Evolutionary conservation across 192 early-diverging fungal species (phyloP), one percentile per base, ranked within the genome.

Genomic region (Haplosporangium gracile): DNA sequence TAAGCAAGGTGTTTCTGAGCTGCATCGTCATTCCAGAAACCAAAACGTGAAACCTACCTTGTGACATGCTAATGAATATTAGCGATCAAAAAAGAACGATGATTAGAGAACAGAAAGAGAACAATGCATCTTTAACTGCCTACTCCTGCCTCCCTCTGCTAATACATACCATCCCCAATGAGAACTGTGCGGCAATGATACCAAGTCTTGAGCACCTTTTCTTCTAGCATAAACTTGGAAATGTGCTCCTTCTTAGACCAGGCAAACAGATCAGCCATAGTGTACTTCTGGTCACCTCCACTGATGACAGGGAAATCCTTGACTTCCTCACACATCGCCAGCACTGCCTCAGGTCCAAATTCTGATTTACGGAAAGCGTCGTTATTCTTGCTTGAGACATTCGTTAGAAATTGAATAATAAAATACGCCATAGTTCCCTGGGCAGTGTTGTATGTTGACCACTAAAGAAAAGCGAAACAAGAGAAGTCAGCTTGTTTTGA

Each of bases 171-270:
- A 76, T 84, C 77, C 0, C 82, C 82, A 16, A 84, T 29, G 3
- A 84, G 74, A 10, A 77, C 76, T 1, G 72, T 78, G 0, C 82
- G 76, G 8, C 72, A 76, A 69, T 43, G 18, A 29, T 84, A 69
- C 82, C 82, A 84, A 13, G 82, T 84, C 2, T 70, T 40, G 70
- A 84, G 78, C n/a, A 84, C 77, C 68, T 84, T 79, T 24, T 84
- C 82, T 10, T 84, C 82, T 13, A 76, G 29, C 77, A 71, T 75
- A 13, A 79, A 77, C 34, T 79, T 84, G 29, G 82, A 75, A 15
- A 75, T 77, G n/a, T 57, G 55, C 55, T 57, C 55, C 34, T 60
- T 32, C 1, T 77, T 68, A 0, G 82, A 72, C 20, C 53, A 34
- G 22, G 70, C 77, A 68, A 84, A 70, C 26, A 84, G 24, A 15